A percentile compares a stretch with the other conserved stretches of the same genome.
phyloP scores from a whole-genome alignment of 305 asterid species.

The Petunia hybrid region DNA sequence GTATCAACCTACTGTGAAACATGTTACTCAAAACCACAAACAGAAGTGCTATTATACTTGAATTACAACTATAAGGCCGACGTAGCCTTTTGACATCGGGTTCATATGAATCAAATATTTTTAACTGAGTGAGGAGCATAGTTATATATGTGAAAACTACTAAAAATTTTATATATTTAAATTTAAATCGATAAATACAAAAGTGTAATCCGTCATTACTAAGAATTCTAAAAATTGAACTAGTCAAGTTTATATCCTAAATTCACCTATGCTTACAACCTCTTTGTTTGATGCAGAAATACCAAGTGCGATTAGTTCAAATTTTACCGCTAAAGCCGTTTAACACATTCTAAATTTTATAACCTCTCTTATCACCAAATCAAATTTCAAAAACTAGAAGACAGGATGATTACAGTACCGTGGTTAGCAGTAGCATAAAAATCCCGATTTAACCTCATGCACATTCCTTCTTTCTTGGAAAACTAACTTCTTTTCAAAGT shows the following conservation, averaged over 20 bases:
- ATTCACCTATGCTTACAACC: background rate
- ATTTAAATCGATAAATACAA: too few relatives aligned
- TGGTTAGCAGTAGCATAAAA: background rate
- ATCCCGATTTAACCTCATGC: slow-evolving; percentile 21
- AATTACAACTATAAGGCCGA: too few relatives aligned
- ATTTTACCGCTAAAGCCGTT: background rate
- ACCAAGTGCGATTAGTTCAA: background rate
- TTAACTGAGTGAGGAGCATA: too few relatives aligned
- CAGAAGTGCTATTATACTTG: too few relatives aligned
- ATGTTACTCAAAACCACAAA: background rate
- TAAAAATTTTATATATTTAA: too few relatives aligned
- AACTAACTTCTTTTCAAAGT: background rate
- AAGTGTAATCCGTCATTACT: too few relatives aligned
- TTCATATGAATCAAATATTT: too few relatives aligned
- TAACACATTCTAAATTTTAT: background rate
- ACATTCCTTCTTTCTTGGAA: background rate
- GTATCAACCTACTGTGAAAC: background rate
- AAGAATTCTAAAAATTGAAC: too few relatives aligned
- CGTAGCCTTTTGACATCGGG: too few relatives aligned
- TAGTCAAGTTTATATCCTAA: too few relatives aligned
- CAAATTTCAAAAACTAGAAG: slow-evolving; percentile 24
- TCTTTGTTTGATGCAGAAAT: background rate
- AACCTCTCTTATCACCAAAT: slow-evolving; percentile 18
- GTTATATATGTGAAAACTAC: too few relatives aligned
- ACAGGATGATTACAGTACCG: background rate